phyloP scores from a whole-genome alignment of 352 stramenopile genomes.

The Globisporangium abappressorium region DNA sequence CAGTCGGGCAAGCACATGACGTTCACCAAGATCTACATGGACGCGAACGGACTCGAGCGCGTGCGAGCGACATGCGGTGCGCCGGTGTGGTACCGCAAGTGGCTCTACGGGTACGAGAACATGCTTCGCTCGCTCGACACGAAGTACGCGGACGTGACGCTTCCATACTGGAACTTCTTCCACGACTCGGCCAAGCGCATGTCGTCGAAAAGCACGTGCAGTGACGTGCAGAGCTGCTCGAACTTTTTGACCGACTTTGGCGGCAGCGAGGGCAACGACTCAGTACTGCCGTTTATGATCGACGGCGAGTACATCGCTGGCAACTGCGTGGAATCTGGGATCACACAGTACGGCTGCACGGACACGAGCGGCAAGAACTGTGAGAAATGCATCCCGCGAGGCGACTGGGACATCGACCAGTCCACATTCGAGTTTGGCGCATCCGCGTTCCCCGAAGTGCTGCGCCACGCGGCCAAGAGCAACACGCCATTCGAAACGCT shows the following conservation, averaged over 20 bases:
- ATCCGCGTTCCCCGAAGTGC: conserved; percentile 57
- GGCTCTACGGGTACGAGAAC: conserved; percentile 61
- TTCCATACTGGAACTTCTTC: conserved; percentile 70
- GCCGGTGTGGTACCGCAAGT: conserved; percentile 67
- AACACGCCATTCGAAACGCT: conserved; percentile 29
- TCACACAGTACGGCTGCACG: conserved; percentile 44
- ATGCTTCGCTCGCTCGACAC: conserved; percentile 56
- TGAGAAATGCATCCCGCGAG: conserved; percentile 59
- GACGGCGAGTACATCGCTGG: conserved; percentile 32
- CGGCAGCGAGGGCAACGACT: conserved; percentile 38
- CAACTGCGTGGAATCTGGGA: conserved; percentile 57
- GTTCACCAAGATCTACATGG: conserved; percentile 62
- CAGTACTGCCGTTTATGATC: conserved; percentile 21
- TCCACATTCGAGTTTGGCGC: conserved; percentile 67
- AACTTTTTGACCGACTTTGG: conserved; percentile 53
- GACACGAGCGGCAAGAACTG: conserved; percentile 29
- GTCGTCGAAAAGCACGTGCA: conserved; percentile 35
- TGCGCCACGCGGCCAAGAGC: conserved; percentile 39
- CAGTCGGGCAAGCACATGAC: conserved; percentile 40
- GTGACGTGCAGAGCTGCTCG: conserved; percentile 39
- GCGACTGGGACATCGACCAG: conserved; percentile 58
- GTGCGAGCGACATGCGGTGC: conserved; percentile 50
- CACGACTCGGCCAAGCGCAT: conserved; percentile 52
- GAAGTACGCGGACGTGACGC: conserved; percentile 42
- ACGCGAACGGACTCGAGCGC: conserved; percentile 27